Evolutionary conservation across 768 basidiomycete species (phyloP).

Genomic region (Lentinula sp.): DNA sequence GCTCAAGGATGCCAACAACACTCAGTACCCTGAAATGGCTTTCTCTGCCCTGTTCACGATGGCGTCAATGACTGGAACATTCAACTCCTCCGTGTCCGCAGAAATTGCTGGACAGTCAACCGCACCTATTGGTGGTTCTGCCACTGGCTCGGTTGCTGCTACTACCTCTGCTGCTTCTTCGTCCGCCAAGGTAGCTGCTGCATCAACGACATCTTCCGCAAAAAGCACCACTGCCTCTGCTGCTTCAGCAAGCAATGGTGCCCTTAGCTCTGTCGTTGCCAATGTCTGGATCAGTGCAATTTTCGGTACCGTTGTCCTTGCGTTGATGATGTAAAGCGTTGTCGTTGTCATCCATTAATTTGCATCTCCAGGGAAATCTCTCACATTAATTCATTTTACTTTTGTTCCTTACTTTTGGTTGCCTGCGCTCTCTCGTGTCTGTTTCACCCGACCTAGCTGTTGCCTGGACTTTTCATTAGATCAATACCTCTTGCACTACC

Average conservation of each 20-base stretch:
- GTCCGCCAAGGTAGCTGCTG: constrained; percentile 9
- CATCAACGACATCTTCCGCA: background rate
- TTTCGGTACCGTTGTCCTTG: background rate
- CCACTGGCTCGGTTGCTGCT: constrained; percentile 20
- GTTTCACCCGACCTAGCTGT: constrained; percentile 1
- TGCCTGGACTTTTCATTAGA: background rate
- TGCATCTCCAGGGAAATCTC: background rate
- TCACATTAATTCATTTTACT: background rate
- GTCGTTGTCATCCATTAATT: background rate
- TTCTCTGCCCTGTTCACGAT: constrained; percentile 77
- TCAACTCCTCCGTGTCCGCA: constrained; percentile 46
- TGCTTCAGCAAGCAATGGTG: background rate
- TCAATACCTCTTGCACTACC: background rate
- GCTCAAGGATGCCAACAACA: constrained; percentile 43
- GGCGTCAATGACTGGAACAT: constrained; percentile 64
- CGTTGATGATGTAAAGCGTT: background rate
- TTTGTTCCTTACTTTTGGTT: background rate
- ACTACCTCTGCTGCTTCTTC: constrained; percentile 15
- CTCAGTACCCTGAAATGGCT: constrained; percentile 55
- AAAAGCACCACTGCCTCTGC: background rate
- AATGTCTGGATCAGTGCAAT: background rate
- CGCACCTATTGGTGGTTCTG: constrained; percentile 43
- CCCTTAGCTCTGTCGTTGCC: background rate
- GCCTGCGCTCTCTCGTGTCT: background rate
- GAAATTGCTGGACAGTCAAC: constrained; percentile 59